Conservation (phyloP, 2,329 filamentous ascomycete species). For the Xylaria hypoxylon region DNA sequence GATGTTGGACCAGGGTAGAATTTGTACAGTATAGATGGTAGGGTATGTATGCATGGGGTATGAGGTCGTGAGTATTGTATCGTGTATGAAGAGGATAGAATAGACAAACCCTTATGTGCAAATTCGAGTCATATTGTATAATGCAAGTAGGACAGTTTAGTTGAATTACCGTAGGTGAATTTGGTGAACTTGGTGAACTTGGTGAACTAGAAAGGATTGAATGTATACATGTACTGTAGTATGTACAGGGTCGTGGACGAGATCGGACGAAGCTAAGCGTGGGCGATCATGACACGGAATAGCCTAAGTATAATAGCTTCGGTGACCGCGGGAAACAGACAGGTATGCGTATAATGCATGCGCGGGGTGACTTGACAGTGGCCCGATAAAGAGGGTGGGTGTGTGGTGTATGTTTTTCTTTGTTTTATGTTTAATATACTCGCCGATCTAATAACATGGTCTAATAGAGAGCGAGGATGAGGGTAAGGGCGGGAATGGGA, state of each 20-base stretch:
- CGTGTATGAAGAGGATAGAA: neutral
- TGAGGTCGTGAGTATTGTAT: neutral
- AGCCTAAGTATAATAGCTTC: slow-evolving; percentile 2
- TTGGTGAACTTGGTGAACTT: no score
- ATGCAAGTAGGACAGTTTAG: slow-evolving; percentile 1
- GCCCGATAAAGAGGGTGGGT: neutral
- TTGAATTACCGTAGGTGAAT: no score
- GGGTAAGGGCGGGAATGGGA: neutral
- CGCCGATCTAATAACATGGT: slow-evolving; percentile 11
- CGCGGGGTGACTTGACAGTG: neutral
- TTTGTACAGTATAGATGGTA: neutral
- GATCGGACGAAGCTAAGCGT: slow-evolving; percentile 4
- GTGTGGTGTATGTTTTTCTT: no score
- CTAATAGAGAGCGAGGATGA: neutral
- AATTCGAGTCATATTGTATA: slow-evolving; percentile 8
- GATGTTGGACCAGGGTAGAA: slow-evolving; percentile 3
- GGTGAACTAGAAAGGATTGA: neutral
- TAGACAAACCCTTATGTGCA: slow-evolving; percentile 14
- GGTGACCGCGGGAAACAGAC: neutral
- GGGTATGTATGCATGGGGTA: no score
- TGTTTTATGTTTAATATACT: neutral
- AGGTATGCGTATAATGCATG: neutral
- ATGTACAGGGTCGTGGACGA: neutral
- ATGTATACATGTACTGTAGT: neutral
- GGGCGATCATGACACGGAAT: slow-evolving; percentile 8